phyloP scores from a whole-genome alignment of 2,329 filamentous ascomycete species.

The Colletotrichum australisinense region DNA sequence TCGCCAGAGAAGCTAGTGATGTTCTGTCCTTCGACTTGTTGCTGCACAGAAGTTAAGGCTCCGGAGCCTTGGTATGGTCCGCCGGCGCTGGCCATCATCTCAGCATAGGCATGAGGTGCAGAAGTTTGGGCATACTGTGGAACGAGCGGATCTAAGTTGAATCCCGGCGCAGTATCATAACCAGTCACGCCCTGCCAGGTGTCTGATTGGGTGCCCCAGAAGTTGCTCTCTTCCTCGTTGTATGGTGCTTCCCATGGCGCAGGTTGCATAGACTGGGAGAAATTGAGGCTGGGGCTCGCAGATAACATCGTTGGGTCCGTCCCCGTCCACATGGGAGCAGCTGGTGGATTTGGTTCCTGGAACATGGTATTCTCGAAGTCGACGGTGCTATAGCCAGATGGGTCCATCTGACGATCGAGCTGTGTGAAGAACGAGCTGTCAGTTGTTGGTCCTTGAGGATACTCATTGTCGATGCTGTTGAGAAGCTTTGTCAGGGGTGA shows the following conservation, averaged over 20 bases:
- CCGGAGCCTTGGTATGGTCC: background rate
- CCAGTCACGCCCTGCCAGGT: background rate
- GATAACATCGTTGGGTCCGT: background rate
- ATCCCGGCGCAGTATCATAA: background rate
- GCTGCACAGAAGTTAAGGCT: background rate
- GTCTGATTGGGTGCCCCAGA: background rate
- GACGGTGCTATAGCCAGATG: background rate
- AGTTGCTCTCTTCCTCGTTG: background rate
- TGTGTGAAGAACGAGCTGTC: background rate
- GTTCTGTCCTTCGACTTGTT: background rate
- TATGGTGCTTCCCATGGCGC: background rate
- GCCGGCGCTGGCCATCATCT: background rate
- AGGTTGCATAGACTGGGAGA: background rate
- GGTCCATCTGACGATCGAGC: background rate
- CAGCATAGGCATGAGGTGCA: background rate
- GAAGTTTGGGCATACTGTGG: background rate
- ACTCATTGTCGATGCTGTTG: background rate
- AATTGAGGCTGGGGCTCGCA: background rate
- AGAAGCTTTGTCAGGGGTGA: background rate
- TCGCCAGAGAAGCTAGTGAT: background rate
- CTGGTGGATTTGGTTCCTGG: background rate
- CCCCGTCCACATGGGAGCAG: background rate
- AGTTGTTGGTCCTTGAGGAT: background rate
- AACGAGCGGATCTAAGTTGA: background rate
- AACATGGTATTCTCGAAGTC: background rate